Base-by-base conservation (phyloP, 805 yeast species). In the Wickerhamomyces pijperi region DNA sequence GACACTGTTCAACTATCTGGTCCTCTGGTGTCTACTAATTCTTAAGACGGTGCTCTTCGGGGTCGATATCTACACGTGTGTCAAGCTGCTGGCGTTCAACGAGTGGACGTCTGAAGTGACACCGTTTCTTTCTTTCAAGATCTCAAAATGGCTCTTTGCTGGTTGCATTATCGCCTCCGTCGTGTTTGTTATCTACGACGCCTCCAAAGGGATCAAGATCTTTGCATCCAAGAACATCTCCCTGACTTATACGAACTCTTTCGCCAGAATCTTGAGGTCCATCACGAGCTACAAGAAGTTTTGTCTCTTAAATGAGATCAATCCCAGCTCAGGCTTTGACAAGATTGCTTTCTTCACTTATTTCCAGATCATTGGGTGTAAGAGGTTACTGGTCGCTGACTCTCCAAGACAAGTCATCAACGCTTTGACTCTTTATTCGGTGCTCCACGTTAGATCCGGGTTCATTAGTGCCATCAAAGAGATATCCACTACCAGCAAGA, bases 351-450 rank as follows among this genome's bases (percentile, higher is more conserved):
- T 85, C 44, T 72, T 71, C 46, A 68, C 78, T 3, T 83, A 74
- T 57, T 73, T 72, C 45, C 77, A 82, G 36, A 61, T 81, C 39
- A 78, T 81, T 48, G 72, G 74, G 39, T 80, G 75, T 46, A 49
- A 82, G 13, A 62, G 74, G 35, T 68, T 85, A 47, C 49, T 85
- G 9, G 62, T 83, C 35, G 87, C 94, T 0, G 95, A 86, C 48
- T 70, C 87, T 15, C 96, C 96, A 19, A 74, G 96, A 59, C 95
- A 86, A 59, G 78, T 83, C 2, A 72, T 86, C 45, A 86, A 86
- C 53, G 82, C 87, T 20, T 63, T 82, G 47, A 84, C 96, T 0
- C 60, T 81, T 17, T 72, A 68, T 59, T 68, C 76, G 2, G 73
- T 70, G 4, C 51, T 71, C 16, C 51, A 68, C 13, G 49, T 60